Evolutionary conservation across 306 rosid genomes (phyloP).

Genomic region (Vigna hirtella): DNA sequence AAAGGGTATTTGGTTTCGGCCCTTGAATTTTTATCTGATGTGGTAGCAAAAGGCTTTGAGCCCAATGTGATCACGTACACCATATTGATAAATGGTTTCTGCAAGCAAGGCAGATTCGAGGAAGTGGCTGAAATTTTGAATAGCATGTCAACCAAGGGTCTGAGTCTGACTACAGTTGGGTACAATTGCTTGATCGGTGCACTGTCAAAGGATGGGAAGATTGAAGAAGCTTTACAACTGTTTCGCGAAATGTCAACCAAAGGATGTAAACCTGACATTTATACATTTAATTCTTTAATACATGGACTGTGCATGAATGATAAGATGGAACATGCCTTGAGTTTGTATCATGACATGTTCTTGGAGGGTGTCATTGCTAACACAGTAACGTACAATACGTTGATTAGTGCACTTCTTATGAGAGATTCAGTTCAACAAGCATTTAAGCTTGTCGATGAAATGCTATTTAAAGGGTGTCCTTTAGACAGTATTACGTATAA

Average conservation of each 20-base stretch:
- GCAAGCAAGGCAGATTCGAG: conserved; percentile 71
- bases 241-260: conserved; percentile 66
- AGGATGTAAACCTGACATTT: conserved; percentile 86
- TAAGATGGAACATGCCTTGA: conserved; percentile 72
- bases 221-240: conserved; percentile 67
- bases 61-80: conserved; percentile 90
- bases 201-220: conserved; percentile 66
- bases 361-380: conserved; percentile 86
- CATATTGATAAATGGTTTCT: conserved; percentile 70
- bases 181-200: conserved; percentile 80
- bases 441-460: conserved; percentile 78
- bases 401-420: conserved; percentile 72
- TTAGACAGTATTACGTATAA: conserved; percentile 82
- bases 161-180: conserved; percentile 72
- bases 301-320: conserved; percentile 72
- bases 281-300: conserved; percentile 81
- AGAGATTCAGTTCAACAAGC: conserved; percentile 70
- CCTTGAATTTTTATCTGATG: conserved; percentile 65
- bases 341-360: conserved; percentile 75
- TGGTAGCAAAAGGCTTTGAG: conserved; percentile 64
- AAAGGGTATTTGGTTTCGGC: conserved; percentile 76
- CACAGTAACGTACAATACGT: conserved; percentile 85
- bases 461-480: conserved; percentile 81
- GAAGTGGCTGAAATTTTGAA: conserved; percentile 69
- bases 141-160: conserved; percentile 74